A percentile compares a stretch with the other conserved stretches of the same genome.
Evolutionary conservation across 176 grass and related monocot genomes (phyloP).

Genomic region (Carex pumila): DNA sequence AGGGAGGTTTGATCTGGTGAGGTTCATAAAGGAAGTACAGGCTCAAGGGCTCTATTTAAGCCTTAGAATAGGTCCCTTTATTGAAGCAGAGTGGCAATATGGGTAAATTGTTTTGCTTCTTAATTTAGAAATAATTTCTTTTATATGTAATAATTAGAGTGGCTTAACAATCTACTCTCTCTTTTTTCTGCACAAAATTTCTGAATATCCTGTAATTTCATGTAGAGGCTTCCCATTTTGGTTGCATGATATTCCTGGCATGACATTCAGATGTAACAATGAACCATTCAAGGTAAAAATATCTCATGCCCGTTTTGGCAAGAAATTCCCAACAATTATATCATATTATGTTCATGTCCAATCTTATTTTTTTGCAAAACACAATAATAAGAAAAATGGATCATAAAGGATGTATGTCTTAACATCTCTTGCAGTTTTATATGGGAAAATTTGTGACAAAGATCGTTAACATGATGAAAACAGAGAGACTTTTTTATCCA

Average conservation of each 20-base stretch:
- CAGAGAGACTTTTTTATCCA: constrained; percentile 48
- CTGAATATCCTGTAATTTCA: background rate
- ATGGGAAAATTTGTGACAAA: constrained; percentile 69
- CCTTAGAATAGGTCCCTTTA: constrained; percentile 79
- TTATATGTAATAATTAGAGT: background rate
- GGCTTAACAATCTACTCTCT: background rate
- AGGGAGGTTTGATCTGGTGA: constrained; percentile 76
- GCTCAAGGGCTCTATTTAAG: constrained; percentile 74
- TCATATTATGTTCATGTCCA: background rate
- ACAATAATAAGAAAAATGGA: background rate
- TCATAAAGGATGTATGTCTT: constrained; percentile 5
- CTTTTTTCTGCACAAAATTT: background rate
- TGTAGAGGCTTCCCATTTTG: constrained; percentile 74
- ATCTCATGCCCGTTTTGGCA: background rate
- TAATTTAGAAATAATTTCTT: background rate
- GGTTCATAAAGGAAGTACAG: constrained; percentile 79
- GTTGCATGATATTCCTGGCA: constrained; percentile 51
- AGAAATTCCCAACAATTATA: background rate
- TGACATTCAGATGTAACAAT: constrained; percentile 54
- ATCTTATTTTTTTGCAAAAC: background rate
- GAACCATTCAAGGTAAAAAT: constrained; percentile 59
- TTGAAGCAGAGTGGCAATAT: constrained; percentile 88
- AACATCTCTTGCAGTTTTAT: constrained; percentile 36
- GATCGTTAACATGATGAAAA: constrained; percentile 62
- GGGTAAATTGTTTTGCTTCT: constrained; percentile 39